phyloP scores from a whole-genome alignment of 768 basidiomycete species.

The Royoungia palumana region DNA sequence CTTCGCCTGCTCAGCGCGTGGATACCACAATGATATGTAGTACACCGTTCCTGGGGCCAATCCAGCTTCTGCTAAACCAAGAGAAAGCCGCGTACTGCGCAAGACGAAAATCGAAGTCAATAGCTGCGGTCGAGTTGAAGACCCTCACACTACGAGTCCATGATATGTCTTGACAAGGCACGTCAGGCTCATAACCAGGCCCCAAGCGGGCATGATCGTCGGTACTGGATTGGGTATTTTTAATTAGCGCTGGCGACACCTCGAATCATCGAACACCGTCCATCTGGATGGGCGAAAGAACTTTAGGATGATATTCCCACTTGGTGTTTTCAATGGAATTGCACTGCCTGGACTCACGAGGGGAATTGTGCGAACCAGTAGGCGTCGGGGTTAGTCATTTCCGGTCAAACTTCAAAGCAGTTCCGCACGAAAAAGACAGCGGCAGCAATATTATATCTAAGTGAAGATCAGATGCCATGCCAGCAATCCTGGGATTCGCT shows the following conservation, averaged over 20 bases:
- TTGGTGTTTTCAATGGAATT: neutral
- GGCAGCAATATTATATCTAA: slow-evolving; percentile 36
- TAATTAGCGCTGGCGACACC: slow-evolving; percentile 2
- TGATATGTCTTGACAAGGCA: slow-evolving; percentile 33
- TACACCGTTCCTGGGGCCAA: slow-evolving; percentile 38
- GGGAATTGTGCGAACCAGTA: slow-evolving; percentile 37
- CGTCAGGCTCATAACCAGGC: slow-evolving; percentile 34
- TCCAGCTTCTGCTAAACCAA: slow-evolving; percentile 46
- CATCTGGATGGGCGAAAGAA: slow-evolving; percentile 32
- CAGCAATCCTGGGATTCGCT: slow-evolving; percentile 45
- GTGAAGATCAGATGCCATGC: slow-evolving; percentile 39
- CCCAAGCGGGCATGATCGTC: slow-evolving; percentile 36
- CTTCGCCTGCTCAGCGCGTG: slow-evolving; percentile 49
- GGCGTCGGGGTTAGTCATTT: slow-evolving; percentile 19
- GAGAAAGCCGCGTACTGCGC: slow-evolving; percentile 36
- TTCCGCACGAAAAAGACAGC: slow-evolving; percentile 36
- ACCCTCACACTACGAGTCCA: slow-evolving; percentile 29
- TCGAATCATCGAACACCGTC: slow-evolving; percentile 7
- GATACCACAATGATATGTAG: slow-evolving; percentile 55
- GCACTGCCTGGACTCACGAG: slow-evolving; percentile 27
- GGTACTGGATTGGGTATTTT: slow-evolving; percentile 29
- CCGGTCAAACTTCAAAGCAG: neutral
- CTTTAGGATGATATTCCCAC: slow-evolving; percentile 35
- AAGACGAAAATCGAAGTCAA: neutral
- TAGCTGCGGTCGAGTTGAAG: neutral